Conservation (phyloP, 345 rosid species). For the Carallia brachiata region DNA sequence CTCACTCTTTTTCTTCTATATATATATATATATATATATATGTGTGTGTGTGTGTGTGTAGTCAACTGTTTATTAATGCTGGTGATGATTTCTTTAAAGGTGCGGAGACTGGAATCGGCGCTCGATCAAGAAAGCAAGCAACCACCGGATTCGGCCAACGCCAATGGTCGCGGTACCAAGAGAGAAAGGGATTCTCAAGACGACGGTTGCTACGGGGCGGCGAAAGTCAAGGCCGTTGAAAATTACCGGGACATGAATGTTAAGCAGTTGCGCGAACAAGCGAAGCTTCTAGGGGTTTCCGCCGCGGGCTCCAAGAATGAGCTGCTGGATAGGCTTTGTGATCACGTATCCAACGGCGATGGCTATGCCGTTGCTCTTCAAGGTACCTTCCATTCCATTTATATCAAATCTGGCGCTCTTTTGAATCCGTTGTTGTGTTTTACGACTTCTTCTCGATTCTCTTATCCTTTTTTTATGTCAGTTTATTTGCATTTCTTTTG, state of each 20-base stretch:
- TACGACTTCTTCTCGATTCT: background rate
- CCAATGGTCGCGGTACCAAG: conserved; percentile 22
- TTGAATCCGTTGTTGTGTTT: background rate
- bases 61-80: background rate
- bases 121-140: conserved; percentile 37
- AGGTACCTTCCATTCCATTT: conserved; percentile 17
- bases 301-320: conserved; percentile 65
- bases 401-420: background rate
- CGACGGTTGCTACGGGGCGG: conserved; percentile 23
- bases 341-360: conserved; percentile 20
- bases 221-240: conserved; percentile 47
- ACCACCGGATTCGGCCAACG: conserved; percentile 15
- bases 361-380: conserved; percentile 14
- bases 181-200: conserved; percentile 46
- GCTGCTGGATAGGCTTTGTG: conserved; percentile 60
- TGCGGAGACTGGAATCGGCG: conserved; percentile 60
- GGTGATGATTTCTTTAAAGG: conserved; percentile 31
- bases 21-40: background rate
- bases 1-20: background rate
- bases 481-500: background rate
- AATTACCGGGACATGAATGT: conserved; percentile 54
- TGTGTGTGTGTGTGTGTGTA: no score
- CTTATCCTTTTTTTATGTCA: background rate
- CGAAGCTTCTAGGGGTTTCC: conserved; percentile 48
- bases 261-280: conserved; percentile 71